Conservation (phyloP, 2,329 filamentous ascomycete genomes). For the Fusarium lyarnte region DNA sequence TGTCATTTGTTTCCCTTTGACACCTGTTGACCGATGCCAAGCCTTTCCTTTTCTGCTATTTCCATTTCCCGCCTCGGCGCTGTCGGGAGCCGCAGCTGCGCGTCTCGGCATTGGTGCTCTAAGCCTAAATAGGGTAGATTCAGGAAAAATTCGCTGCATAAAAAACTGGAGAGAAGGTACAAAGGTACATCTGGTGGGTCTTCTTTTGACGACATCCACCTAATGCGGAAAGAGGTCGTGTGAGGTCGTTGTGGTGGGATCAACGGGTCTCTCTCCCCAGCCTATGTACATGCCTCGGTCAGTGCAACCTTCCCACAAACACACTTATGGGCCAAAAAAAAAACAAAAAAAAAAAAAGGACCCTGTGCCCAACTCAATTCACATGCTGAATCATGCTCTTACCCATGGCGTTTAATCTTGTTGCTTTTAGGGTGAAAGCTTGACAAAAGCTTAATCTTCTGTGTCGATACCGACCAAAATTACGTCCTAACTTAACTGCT, state of each 20-base stretch:
- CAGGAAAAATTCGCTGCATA: slow-evolving; percentile 24
- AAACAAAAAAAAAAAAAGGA: too few species aligned
- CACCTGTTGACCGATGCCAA: slow-evolving; percentile 27
- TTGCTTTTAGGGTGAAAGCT: background rate
- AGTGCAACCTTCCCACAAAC: background rate
- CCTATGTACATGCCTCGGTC: background rate
- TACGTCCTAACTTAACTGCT: background rate
- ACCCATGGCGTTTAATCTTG: background rate
- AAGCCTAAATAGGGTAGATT: slow-evolving; percentile 12
- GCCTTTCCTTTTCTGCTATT: slow-evolving; percentile 18
- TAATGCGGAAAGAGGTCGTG: slow-evolving; percentile 38
- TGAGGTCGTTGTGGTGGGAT: slow-evolving; percentile 12
- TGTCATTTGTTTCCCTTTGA: background rate
- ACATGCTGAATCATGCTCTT: slow-evolving; percentile 1
- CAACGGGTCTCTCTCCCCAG: background rate
- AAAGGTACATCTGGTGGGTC: background rate
- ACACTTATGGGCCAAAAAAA: background rate
- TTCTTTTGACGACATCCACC: slow-evolving; percentile 20
- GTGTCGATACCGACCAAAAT: background rate
- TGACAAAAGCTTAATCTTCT: slow-evolving; percentile 19
- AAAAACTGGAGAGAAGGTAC: background rate
- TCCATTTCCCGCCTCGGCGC: slow-evolving; percentile 34
- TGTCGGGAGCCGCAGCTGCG: slow-evolving; percentile 25
- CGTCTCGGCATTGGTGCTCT: slow-evolving; percentile 14
- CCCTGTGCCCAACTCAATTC: slow-evolving; percentile 11